These are phyloP conservation scores for Globisporangium carolinianum DNA, from an alignment of 352 stramenopile species.

Conservation along the genomic window DNA sequence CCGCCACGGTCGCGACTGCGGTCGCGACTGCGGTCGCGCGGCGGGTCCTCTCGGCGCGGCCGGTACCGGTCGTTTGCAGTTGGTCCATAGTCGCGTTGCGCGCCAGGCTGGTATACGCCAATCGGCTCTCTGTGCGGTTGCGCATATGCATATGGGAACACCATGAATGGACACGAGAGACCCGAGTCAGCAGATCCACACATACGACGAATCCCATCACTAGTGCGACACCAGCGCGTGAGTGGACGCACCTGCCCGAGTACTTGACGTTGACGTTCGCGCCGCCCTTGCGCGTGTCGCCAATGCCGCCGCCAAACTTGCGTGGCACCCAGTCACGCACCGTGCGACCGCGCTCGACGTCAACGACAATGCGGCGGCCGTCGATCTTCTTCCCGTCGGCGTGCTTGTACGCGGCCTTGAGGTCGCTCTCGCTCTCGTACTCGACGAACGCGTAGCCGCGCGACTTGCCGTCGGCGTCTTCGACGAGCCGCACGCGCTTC, in stretches of 20 bases:
- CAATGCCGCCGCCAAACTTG: slow-evolving; percentile 92
- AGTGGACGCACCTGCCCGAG: slow-evolving; percentile 45
- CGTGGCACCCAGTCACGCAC: slow-evolving; percentile 95
- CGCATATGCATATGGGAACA: background rate
- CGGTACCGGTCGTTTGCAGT: slow-evolving; percentile 27
- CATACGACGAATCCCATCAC: too few species aligned
- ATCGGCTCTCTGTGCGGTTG: slow-evolving; percentile 12
- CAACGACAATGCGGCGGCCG: slow-evolving; percentile 93
- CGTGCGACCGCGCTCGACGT: slow-evolving; percentile 97
- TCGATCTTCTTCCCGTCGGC: slow-evolving; percentile 96
- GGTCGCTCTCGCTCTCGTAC: slow-evolving; percentile 96
- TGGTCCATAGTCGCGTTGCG: slow-evolving; percentile 23
- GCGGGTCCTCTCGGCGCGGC: slow-evolving; percentile 12
- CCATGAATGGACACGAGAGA: background rate
- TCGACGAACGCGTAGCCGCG: slow-evolving; percentile 98
- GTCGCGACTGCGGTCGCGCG: slow-evolving; percentile 26
- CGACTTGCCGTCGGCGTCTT: slow-evolving; percentile 87
- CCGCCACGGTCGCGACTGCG: slow-evolving; percentile 35
- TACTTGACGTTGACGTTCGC: slow-evolving; percentile 84
- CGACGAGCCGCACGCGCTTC: slow-evolving; percentile 85
- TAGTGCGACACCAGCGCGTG: too few species aligned
- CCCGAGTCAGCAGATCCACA: too few species aligned
- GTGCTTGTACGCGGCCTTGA: slow-evolving; percentile 94
- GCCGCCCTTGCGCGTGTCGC: slow-evolving; percentile 77
- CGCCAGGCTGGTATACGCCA: slow-evolving; percentile 13